Percentiles rank a stretch among this genome's conserved stretches.
Evolutionary conservation across 805 yeast species (phyloP).

Genomic region (Metschnikowia bowlesiae): DNA sequence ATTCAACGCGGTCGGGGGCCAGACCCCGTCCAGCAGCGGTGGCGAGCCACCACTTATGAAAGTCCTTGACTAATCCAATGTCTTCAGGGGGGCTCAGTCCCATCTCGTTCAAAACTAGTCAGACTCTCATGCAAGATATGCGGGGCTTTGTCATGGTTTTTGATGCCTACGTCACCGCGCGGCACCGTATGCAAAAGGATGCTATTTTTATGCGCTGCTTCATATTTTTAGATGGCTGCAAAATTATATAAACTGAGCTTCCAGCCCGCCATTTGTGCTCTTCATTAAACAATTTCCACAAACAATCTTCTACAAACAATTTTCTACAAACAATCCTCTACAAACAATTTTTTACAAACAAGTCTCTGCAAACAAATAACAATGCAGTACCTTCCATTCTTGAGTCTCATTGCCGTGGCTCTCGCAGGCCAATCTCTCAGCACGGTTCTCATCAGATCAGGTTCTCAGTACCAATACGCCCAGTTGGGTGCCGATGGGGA

Average conservation of each 20-base stretch:
- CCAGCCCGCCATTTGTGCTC: too few relatives aligned
- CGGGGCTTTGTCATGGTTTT: background rate
- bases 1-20: too few relatives aligned
- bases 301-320: background rate
- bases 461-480: background rate
- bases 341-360: background rate
- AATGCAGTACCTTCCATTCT: background rate
- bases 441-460: background rate
- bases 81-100: background rate
- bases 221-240: background rate
- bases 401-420: background rate
- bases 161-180: background rate
- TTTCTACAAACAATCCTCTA: background rate
- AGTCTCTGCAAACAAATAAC: background rate
- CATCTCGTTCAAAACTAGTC: background rate
- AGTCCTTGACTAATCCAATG: background rate
- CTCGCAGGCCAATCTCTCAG: background rate
- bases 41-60: too few relatives aligned
- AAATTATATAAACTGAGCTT: background rate
- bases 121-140: background rate
- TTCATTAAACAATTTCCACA: background rate
- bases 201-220: background rate
- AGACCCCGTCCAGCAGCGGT: too few relatives aligned
- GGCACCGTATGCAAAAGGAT: background rate
- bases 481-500: background rate